phyloP scores from a whole-genome alignment of 345 rosid species.

The Heritiera fomes region DNA sequence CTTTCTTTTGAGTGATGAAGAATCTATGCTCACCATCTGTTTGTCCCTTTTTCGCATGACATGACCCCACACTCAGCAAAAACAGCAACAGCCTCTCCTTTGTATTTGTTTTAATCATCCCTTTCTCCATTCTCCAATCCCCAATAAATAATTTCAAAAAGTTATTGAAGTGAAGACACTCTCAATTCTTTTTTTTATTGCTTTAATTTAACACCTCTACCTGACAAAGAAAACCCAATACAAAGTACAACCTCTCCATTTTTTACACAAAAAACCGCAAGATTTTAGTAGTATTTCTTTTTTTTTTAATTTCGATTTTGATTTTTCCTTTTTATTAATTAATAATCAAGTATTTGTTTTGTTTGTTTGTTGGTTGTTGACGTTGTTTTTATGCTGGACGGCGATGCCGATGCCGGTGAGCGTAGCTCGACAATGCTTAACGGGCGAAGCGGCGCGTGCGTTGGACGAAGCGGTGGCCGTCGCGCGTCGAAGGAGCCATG shows the following conservation, averaged over 20 bases:
- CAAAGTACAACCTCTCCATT: neutral
- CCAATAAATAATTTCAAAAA: slow-evolving; percentile 30
- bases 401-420: slow-evolving; percentile 68
- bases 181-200: neutral
- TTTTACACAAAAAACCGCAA: too few relatives aligned
- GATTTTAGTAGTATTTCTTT: neutral
- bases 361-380: neutral
- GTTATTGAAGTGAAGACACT: slow-evolving; percentile 33
- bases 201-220: too few relatives aligned
- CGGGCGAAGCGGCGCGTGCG: slow-evolving; percentile 65
- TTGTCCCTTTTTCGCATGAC: slow-evolving; percentile 30
- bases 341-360: neutral
- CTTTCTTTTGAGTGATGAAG: slow-evolving; percentile 32
- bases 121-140: neutral
- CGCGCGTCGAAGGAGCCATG: slow-evolving; percentile 65
- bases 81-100: too few relatives aligned
- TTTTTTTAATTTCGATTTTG: neutral
- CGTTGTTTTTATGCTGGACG: slow-evolving; percentile 25
- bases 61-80: slow-evolving; percentile 19
- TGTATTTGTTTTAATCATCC: neutral
- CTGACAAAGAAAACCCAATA: too few relatives aligned
- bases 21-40: slow-evolving; percentile 48
- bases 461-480: slow-evolving; percentile 65
- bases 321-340: neutral
- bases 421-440: slow-evolving; percentile 61